Evolutionary conservation across 192 early-diverging fungal species (phyloP), one percentile per base, ranked within the genome.

Genomic region (Fimicolochytrium jonesii): DNA sequence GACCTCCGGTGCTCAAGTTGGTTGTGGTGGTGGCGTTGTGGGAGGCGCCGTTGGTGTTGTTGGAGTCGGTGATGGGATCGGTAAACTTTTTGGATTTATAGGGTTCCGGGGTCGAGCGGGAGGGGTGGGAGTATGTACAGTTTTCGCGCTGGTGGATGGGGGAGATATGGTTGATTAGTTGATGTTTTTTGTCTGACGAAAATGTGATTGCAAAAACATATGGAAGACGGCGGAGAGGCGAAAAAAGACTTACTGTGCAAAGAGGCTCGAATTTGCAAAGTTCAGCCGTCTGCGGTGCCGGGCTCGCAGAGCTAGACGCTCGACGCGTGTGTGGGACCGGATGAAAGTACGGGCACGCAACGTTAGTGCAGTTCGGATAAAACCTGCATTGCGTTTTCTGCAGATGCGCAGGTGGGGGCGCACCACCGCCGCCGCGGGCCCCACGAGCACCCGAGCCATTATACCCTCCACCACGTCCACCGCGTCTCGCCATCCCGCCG

Each of bases 241-340:
- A 11, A 11, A 7, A 30, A 29, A 23, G 20, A 50, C 48, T 23
- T 30, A 50, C 48, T 29, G 48, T 29, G 48, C 48, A 50, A 30
- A 50, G 48, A 23, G 48, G 48, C 28, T 50, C 48, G 26, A 28
- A 50, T 26, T 50, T 50, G 48, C 48, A 50, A 13, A 50, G 25
- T 50, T 50, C 48, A 2, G 48, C 30, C 20, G 48, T 50, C 5
- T 20, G 23, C 15, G 48, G 48, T 50, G 20, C 15, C 15, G 20
- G 17, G 28, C 26, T 50, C 6, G 25, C 48, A 26, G 6, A 17
- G 48, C 25, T 30, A 6, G 37, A 7, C 37, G 37, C 9, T 7
- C 37, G 9, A 39, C 7, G 37, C 37, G 37, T 25, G 15, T 50
- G 23, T 3, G 48, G 48, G 11, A 50, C 6, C 23, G 48, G 48